Percentiles rank a stretch among this genome's conserved stretches.
These are phyloP conservation scores for Diddensiella caesifluorescens DNA, from an alignment of 805 yeast species.

Conservation along the genomic window DNA sequence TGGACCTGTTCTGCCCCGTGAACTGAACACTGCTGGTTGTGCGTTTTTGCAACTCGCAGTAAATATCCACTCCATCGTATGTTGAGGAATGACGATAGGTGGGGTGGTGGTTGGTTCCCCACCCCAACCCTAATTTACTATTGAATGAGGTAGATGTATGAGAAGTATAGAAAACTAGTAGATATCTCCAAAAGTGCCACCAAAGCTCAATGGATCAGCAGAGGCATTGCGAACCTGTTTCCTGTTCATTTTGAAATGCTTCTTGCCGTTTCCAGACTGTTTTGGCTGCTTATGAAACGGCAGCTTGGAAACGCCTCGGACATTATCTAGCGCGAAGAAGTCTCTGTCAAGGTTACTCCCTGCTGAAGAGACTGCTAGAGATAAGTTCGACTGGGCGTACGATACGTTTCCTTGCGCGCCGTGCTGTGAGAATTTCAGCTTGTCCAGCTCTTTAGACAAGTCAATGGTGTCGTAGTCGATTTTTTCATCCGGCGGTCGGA, in stretches of 20 bases:
- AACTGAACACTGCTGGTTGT: too few species aligned
- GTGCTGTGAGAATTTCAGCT: slow-evolving; percentile 76
- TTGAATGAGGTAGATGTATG: too few species aligned
- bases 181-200: slow-evolving; percentile 18
- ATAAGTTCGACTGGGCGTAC: slow-evolving; percentile 51
- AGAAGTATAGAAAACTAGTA: too few species aligned
- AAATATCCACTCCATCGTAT: too few species aligned
- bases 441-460: slow-evolving; percentile 61
- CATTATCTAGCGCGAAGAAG: slow-evolving; percentile 65
- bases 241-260: slow-evolving; percentile 74
- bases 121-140: too few species aligned
- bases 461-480: slow-evolving; percentile 50
- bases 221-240: slow-evolving; percentile 25
- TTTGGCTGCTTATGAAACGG: slow-evolving; percentile 59
- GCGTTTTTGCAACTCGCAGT: too few species aligned
- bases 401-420: slow-evolving; percentile 58
- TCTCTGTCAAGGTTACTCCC: slow-evolving; percentile 82
- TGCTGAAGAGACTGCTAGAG: slow-evolving; percentile 42
- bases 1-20: too few species aligned
- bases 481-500: slow-evolving; percentile 33
- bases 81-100: too few species aligned
- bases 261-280: slow-evolving; percentile 39
- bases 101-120: too few species aligned
- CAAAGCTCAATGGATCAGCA: slow-evolving; percentile 9
- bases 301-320: slow-evolving; percentile 55